phyloP scores from a whole-genome alignment of 768 basidiomycete genomes.

The Pulveroboletus ravenelii region DNA sequence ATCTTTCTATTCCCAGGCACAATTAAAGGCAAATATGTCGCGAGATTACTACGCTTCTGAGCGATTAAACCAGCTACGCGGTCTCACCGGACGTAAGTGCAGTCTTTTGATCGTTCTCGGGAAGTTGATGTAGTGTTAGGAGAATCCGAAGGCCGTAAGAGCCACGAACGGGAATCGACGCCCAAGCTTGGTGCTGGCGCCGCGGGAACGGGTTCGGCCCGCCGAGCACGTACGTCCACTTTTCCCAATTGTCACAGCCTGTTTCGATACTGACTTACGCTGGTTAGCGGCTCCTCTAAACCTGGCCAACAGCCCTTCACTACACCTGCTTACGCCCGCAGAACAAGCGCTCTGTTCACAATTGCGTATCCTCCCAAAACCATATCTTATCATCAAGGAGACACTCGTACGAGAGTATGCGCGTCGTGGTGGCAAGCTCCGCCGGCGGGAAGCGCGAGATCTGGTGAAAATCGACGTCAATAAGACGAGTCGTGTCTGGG shows the following conservation, averaged over 20 bases:
- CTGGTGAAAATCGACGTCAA: conserved; percentile 91
- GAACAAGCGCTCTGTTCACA: conserved; percentile 88
- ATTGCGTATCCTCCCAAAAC: conserved; percentile 88
- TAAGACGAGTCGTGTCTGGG: conserved; percentile 90
- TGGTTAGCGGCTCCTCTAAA: conserved; percentile 64
- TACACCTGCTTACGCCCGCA: conserved; percentile 83
- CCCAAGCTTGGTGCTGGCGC: conserved; percentile 42
- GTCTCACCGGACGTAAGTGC: conserved; percentile 45
- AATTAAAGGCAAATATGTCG: conserved; percentile 53
- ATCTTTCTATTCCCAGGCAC: conserved; percentile 38
- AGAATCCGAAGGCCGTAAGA: conserved; percentile 50
- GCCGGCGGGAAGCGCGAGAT: conserved; percentile 83
- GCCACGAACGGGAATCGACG: conserved; percentile 58
- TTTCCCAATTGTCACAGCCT: background rate
- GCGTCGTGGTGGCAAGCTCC: conserved; percentile 80
- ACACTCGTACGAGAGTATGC: conserved; percentile 92
- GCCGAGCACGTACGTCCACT: conserved; percentile 38
- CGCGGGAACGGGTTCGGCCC: conserved; percentile 35
- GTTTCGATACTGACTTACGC: background rate
- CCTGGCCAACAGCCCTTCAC: conserved; percentile 81
- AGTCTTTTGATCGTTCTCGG: conserved; percentile 24
- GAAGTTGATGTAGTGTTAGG: conserved; percentile 13
- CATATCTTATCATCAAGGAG: conserved; percentile 95
- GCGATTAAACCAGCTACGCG: conserved; percentile 44
- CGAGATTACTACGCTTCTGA: conserved; percentile 57